Conservation (phyloP, 1,284 basidiomycete genomes). For the Clitocybe nebularis region DNA sequence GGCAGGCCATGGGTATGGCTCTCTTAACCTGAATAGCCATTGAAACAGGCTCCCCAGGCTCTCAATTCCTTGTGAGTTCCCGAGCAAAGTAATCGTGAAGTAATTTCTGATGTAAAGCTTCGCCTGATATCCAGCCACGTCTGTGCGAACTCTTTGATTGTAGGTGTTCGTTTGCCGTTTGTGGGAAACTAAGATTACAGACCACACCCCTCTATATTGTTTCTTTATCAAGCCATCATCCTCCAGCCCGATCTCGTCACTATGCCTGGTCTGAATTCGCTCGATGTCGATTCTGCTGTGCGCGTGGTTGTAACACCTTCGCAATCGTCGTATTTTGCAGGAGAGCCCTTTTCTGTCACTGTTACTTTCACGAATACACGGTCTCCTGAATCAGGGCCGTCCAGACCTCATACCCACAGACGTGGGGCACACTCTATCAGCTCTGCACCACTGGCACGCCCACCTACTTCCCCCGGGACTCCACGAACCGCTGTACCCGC, state of each 20-base stretch:
- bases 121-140: background rate
- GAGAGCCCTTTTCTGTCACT: constrained; percentile 80
- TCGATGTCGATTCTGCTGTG: constrained; percentile 27
- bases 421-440: constrained; percentile 72
- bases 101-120: too few relatives aligned
- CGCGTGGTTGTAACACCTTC: constrained; percentile 71
- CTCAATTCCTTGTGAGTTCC: too few relatives aligned
- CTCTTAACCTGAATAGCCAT: too few relatives aligned
- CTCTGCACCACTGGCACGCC: constrained; percentile 67
- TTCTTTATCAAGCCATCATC: background rate
- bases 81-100: too few relatives aligned
- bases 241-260: background rate
- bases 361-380: constrained; percentile 87
- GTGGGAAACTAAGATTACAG: background rate
- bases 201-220: background rate
- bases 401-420: constrained; percentile 44
- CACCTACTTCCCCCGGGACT: constrained; percentile 74
- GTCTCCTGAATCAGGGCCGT: constrained; percentile 39
- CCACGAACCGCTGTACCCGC: constrained; percentile 38
- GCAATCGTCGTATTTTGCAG: constrained; percentile 90
- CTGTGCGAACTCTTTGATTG: constrained; percentile 1
- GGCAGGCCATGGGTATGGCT: too few relatives aligned
- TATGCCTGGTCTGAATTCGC: constrained; percentile 15
- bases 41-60: too few relatives aligned
- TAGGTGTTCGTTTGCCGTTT: background rate